Conservation (phyloP, 257 asterid species). For the Primulina eburnea region DNA sequence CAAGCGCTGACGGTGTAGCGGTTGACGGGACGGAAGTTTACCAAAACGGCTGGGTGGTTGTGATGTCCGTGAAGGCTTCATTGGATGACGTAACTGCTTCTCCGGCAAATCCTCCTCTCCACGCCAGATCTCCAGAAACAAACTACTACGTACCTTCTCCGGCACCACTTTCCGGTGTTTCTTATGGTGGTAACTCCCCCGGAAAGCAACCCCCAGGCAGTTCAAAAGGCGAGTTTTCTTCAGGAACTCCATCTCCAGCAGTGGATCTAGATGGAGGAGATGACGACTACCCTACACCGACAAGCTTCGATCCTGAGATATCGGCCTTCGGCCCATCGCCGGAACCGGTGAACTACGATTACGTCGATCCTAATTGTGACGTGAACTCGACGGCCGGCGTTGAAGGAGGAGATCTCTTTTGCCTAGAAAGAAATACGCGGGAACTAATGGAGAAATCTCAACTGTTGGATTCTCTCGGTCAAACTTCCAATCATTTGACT, state of each 20-base stretch:
- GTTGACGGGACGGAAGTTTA: constrained; percentile 52
- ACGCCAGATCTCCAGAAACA: background rate
- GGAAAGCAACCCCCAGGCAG: background rate
- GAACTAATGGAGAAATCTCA: constrained; percentile 25
- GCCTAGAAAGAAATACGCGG: constrained; percentile 39
- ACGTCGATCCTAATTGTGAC: constrained; percentile 26
- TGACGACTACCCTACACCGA: background rate
- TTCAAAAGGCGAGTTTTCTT: too few species aligned
- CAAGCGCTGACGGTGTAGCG: constrained; percentile 44
- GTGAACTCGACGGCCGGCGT: constrained; percentile 29
- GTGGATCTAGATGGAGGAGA: background rate
- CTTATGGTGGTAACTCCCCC: background rate
- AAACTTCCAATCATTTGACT: constrained; percentile 23
- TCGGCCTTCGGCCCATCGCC: background rate
- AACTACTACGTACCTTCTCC: constrained; percentile 16
- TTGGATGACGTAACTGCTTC: constrained; percentile 42
- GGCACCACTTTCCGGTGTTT: constrained; percentile 18
- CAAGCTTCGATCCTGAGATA: too few species aligned
- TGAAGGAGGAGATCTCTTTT: constrained; percentile 52
- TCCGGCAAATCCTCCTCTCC: background rate
- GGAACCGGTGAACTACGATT: constrained; percentile 20
- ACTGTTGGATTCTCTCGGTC: constrained; percentile 30
- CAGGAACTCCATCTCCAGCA: constrained; percentile 26
- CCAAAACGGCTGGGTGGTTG: constrained; percentile 61
- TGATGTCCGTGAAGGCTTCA: constrained; percentile 41